Base-by-base conservation (phyloP, 2,329 filamentous ascomycete genomes). In the Ophiostoma pallidulum region DNA sequence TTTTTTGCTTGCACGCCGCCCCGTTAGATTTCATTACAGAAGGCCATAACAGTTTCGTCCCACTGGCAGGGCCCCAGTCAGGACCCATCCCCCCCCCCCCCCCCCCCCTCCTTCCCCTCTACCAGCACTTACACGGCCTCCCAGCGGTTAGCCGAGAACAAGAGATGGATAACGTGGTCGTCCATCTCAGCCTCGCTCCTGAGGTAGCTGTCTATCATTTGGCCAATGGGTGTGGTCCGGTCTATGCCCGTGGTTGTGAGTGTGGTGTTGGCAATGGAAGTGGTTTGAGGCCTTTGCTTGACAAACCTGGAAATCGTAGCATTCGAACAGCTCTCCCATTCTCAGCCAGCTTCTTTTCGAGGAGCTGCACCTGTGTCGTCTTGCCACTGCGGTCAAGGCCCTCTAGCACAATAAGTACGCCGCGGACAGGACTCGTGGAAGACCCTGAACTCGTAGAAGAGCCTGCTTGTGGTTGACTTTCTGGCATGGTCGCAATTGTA, bases 81-180 rank as follows among this genome's bases (percentile, higher is more conserved):
- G n/a, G n/a, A n/a, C n/a, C n/a, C n/a, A n/a, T n/a, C n/a, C n/a
- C n/a, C 8, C 10, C 7, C 20, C 19, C 7, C 5, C 28, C 7
- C 24, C 4, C 20, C 28, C 8, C 28, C 28, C n/a, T n/a, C n/a
- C n/a, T n/a, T n/a, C n/a, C n/a, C 24, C 24, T 28, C 24, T 28
- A 28, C 10, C 24, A 28, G 10, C 24, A 66, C 73, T 59, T 66
- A 77, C 69, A 66, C 72, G 46, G 74, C 71, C 55, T 95, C 90
- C 90, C 90, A 95, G 41, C 90, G 76, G 62, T 96, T 96, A 9
- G 90, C 88, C 50, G 84, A 88, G 65, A 95, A 95, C 18, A 95
- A 74, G 2, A 95, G 74, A 63, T 96, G 90, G 57, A 95, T 91
- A 4, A 83, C 84, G 60, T 94, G 88, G 63, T 95, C 89, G 52